Base-by-base conservation (phyloP, 805 yeast genomes). In the Martiniozyma abietophila region DNA sequence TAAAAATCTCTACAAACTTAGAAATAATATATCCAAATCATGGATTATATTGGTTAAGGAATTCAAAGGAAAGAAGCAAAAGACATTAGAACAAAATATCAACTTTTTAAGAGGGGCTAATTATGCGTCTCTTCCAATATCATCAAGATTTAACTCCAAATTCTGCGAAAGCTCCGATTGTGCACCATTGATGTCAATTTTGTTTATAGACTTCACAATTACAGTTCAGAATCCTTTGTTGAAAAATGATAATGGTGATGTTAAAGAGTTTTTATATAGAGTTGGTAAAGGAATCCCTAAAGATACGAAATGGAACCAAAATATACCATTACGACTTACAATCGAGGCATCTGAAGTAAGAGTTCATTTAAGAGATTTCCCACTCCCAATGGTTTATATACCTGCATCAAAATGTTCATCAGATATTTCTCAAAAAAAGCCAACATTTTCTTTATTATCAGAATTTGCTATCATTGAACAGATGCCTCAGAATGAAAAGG, bases 201-300 rank as follows among this genome's bases (percentile, higher is more conserved):
- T 65, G 11, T 48, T 78, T 39, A 69, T 66, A 32, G 65, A 65
- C 26, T 50, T 74, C 9, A 70, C 67, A 29, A 48, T 76, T 31
- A 53, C 56, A 4, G 32, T 80, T 3, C 55, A 51, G 16, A 59
- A 58, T 16, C 80, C 84, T 0, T 44, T 56, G 1, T 69, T 68
- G 48, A 69, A 71, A 0, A 38, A 61, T 4, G 65, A 61, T 2
- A 62, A 59, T 8, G 31, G 34, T 1, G 56, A 67, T 2, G 52
- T 83, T 8, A 69, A 80, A 1, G 56, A 73, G n/a, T 88, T 74
- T 50, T 50, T 88, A 18, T 54, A 77, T 49, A 69, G 74, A 5
- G 62, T 80, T 6, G 97, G 96, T 2, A 86, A 85, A 50, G 94
- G 92, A 0, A 70, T 80, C 9, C 96, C 97, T 0, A 49, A 51